Conservation (phyloP, 1,139 yeast species). For the Hansenula lynferdii region DNA sequence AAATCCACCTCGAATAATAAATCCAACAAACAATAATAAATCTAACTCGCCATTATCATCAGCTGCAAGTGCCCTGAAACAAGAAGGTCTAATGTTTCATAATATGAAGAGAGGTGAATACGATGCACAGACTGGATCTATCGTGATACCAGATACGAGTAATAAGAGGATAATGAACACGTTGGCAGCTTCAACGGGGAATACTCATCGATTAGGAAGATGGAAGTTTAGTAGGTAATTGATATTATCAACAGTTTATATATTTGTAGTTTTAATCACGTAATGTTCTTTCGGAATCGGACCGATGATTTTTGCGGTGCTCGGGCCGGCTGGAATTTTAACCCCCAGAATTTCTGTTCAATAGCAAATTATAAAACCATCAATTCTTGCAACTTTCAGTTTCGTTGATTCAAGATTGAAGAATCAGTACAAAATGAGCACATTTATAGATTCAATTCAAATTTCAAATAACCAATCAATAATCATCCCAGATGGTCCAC, state of each 20-base stretch:
- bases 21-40: constrained; percentile 3
- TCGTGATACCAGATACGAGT: constrained; percentile 1
- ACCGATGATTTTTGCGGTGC: too few relatives aligned
- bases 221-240: neutral
- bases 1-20: constrained; percentile 10
- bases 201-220: neutral
- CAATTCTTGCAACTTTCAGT: too few relatives aligned
- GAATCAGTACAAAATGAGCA: constrained; percentile 8
- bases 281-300: too few relatives aligned
- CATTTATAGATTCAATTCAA: constrained; percentile 18
- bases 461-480: constrained; percentile 34
- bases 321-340: too few relatives aligned
- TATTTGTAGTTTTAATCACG: too few relatives aligned
- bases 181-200: neutral
- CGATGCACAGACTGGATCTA: constrained; percentile 2
- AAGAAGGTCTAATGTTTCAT: constrained; percentile 20
- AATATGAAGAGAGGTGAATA: constrained; percentile 16
- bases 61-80: constrained; percentile 21
- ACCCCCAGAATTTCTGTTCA: neutral
- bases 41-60: constrained; percentile 8
- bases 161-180: constrained; percentile 1
- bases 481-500: constrained; percentile 32
- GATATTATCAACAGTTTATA: too few relatives aligned
- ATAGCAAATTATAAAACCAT: too few relatives aligned
- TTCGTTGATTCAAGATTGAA: too few relatives aligned